phyloP scores from a whole-genome alignment of 1,139 yeast genomes.

The Yamadazyma epiphylla region DNA sequence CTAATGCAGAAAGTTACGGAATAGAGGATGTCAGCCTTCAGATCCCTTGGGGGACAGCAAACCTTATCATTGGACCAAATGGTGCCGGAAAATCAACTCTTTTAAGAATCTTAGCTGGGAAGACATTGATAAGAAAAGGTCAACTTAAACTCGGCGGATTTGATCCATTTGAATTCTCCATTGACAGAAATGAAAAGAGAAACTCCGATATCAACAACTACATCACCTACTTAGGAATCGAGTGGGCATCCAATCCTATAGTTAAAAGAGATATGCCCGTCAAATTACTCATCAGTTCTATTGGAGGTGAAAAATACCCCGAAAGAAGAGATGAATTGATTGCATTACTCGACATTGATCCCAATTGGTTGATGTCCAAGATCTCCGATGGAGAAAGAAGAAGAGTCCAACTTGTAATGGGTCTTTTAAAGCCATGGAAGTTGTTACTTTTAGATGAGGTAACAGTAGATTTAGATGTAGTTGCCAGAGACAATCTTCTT shows the following conservation, averaged over 20 bases:
- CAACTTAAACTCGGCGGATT: slow-evolving; percentile 66
- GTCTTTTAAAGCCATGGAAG: slow-evolving; percentile 86
- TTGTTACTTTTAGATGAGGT: slow-evolving; percentile 85
- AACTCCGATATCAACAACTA: slow-evolving; percentile 44
- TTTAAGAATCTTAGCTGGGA: slow-evolving; percentile 82
- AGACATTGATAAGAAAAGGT: slow-evolving; percentile 77
- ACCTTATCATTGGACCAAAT: slow-evolving; percentile 84
- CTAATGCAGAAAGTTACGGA: slow-evolving; percentile 60
- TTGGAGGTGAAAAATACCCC: slow-evolving; percentile 74
- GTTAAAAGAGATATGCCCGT: slow-evolving; percentile 91
- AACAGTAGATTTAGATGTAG: slow-evolving; percentile 91
- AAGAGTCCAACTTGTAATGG: slow-evolving; percentile 92
- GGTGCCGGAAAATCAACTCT: slow-evolving; percentile 97
- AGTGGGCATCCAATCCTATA: slow-evolving; percentile 92
- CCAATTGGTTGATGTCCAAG: slow-evolving; percentile 87
- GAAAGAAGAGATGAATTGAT: slow-evolving; percentile 77
- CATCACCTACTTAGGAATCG: slow-evolving; percentile 86
- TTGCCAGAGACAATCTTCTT: slow-evolving; percentile 75
- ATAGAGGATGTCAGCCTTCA: slow-evolving; percentile 57
- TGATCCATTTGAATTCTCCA: slow-evolving; percentile 82
- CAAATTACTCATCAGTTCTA: slow-evolving; percentile 66
- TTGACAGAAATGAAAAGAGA: slow-evolving; percentile 29
- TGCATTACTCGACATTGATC: slow-evolving; percentile 75
- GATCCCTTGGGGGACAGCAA: slow-evolving; percentile 70
- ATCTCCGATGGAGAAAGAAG: slow-evolving; percentile 94